A percentile compares a stretch with the other conserved stretches of the same genome.
Conservation (phyloP, 495 filamentous ascomycete genomes). For the Xylaria palmicola region DNA sequence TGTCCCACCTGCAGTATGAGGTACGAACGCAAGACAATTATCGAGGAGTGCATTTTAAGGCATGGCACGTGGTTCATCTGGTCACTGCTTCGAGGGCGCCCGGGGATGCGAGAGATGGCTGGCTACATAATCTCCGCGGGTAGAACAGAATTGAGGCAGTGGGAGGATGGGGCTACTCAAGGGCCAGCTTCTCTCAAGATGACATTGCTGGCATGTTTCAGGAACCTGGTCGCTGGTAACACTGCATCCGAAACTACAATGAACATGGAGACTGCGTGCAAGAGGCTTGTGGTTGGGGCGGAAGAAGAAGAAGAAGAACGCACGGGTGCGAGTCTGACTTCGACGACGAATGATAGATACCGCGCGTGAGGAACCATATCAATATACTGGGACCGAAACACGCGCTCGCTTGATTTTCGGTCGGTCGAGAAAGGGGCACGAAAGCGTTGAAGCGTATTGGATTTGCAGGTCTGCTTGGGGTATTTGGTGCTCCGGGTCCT, state of each 20-base stretch:
- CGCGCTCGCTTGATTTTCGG: neutral
- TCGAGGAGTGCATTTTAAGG: conserved; percentile 23
- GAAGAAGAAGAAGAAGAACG: neutral
- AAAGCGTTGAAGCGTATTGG: neutral
- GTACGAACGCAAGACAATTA: neutral
- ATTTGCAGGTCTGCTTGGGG: too few relatives aligned
- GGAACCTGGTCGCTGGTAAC: neutral
- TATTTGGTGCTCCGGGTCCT: too few relatives aligned
- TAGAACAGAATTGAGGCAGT: neutral
- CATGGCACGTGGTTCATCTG: conserved; percentile 28
- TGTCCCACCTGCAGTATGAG: neutral
- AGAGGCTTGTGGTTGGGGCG: neutral
- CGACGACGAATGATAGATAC: neutral
- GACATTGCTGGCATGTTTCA: neutral
- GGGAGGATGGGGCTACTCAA: neutral
- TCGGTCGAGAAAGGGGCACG: neutral
- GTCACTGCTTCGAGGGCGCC: neutral
- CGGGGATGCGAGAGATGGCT: neutral
- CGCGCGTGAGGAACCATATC: neutral
- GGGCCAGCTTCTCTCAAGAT: conserved; percentile 6
- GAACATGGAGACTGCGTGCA: neutral
- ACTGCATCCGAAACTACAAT: neutral
- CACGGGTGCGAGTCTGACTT: neutral
- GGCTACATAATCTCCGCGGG: neutral
- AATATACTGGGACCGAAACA: neutral